Conservation (phyloP, 208 protist species). For the Trypanosoma lewisi region DNA sequence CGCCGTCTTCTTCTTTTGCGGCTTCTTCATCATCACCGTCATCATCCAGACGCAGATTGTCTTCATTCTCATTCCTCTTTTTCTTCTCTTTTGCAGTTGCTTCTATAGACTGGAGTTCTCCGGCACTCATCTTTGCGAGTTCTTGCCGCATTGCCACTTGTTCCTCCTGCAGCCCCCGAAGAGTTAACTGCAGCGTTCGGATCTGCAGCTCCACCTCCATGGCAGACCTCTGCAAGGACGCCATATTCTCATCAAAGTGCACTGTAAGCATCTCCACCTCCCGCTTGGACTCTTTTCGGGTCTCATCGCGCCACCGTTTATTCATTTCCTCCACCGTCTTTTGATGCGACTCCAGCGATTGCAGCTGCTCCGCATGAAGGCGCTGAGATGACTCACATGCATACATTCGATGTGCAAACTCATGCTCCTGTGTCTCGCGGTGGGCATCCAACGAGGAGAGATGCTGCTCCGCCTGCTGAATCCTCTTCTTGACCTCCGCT, state of each 20-base stretch:
- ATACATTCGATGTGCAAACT: background rate
- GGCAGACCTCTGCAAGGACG: background rate
- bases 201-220: conserved; percentile 1
- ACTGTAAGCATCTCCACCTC: conserved; percentile 1
- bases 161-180: conserved; percentile 19
- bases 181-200: conserved; percentile 9
- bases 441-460: background rate
- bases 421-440: background rate
- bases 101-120: background rate
- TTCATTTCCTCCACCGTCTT: background rate
- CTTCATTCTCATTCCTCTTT: background rate
- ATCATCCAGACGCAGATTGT: background rate
- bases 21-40: background rate
- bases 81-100: background rate
- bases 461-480: conserved; percentile 8
- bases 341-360: background rate
- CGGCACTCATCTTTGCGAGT: background rate
- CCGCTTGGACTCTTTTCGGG: background rate
- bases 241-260: conserved; percentile 3
- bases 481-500: background rate
- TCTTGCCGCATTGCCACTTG: conserved; percentile 7
- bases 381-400: background rate
- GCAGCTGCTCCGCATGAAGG: background rate
- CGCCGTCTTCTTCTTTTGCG: background rate
- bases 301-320: conserved; percentile 1